Evolutionary conservation across 495 filamentous ascomycete genomes (phyloP).

Genomic region (Aspergillus ostianus): DNA sequence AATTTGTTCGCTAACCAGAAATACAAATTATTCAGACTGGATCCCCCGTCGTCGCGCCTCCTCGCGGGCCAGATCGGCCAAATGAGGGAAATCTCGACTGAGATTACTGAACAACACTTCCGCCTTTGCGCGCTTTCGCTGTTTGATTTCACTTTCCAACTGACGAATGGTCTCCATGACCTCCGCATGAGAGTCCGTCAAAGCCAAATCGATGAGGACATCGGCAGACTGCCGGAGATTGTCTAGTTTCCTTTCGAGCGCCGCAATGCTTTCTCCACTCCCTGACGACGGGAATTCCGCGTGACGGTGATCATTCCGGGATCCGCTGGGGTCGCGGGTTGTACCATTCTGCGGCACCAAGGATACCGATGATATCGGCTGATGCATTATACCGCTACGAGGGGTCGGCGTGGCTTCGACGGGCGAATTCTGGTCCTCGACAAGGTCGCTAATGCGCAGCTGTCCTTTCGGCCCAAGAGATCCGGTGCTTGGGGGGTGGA

Average conservation of each 20-base stretch:
- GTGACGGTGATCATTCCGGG: not conserved
- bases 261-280: conserved; percentile 13
- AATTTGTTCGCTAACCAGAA: no score
- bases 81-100: conserved; percentile 22
- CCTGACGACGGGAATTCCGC: not conserved
- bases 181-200: conserved; percentile 19
- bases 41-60: conserved; percentile 23
- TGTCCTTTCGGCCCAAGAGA: conserved; percentile 9
- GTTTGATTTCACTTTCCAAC: conserved; percentile 18
- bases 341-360: not conserved
- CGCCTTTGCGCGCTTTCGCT: conserved; percentile 18
- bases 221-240: conserved; percentile 16
- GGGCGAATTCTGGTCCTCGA: conserved; percentile 7
- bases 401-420: not conserved
- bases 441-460: conserved; percentile 20
- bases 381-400: not conserved
- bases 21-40: conserved; percentile 7
- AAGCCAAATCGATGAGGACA: conserved; percentile 18
- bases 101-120: conserved; percentile 16
- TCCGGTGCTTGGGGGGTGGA: not conserved
- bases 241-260: conserved; percentile 13
- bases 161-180: conserved; percentile 15
- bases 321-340: conserved; percentile 4
- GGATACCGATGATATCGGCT: not conserved
- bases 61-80: conserved; percentile 19